Base-by-base conservation (phyloP, 2,329 filamentous ascomycete species). In the Epichloe coenophiala region DNA sequence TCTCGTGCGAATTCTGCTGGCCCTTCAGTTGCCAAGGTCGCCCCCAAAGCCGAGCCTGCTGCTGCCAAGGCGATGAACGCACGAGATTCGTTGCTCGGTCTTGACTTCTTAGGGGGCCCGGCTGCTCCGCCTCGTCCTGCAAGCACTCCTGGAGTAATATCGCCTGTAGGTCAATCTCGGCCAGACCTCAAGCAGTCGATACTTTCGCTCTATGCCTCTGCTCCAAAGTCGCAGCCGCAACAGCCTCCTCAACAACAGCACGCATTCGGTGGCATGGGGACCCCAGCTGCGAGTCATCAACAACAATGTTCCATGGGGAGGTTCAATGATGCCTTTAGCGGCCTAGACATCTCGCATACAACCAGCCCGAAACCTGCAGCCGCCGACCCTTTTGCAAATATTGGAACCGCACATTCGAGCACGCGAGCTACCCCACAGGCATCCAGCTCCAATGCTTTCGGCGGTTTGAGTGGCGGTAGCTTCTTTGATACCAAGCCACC, bases 141-240 rank as follows among this genome's bases (percentile, higher is more conserved):
- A 5, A 95, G 88, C 68, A 88, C 88, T 19, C 78, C 83, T 4
- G 81, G 83, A 17, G 78, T 82, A 12, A 70, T 78, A 44, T 75
- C 76, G 5, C 65, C 75, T 3, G 73, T 73, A 17, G 76, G 77
- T 12, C 83, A 86, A 59, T 94, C 89, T 44, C 78, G 93, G 54
- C 90, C 91, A 3, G 93, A 98, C 63, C 73, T 98, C 53, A 98
- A 98, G 69, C 91, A 96, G 67, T 97, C 91, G 2, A 98, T 98
- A 54, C 71, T 98, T 46, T 98, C 93, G 7, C 77, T 98, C 15
- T 98, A 98, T 64, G 88, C 90, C 11, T 86, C 88, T 7, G 80
- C 81, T 5, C 86, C 89, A 1, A 86, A 88, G 62, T 81, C 87
- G n/a, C 84, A 68, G 50, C 21, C 36, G 45, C 68, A 65, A 9